Evolutionary conservation across 2,329 filamentous ascomycete species (phyloP), one percentile per base, ranked within the genome.

Genomic region (Fusarium virguliforme): DNA sequence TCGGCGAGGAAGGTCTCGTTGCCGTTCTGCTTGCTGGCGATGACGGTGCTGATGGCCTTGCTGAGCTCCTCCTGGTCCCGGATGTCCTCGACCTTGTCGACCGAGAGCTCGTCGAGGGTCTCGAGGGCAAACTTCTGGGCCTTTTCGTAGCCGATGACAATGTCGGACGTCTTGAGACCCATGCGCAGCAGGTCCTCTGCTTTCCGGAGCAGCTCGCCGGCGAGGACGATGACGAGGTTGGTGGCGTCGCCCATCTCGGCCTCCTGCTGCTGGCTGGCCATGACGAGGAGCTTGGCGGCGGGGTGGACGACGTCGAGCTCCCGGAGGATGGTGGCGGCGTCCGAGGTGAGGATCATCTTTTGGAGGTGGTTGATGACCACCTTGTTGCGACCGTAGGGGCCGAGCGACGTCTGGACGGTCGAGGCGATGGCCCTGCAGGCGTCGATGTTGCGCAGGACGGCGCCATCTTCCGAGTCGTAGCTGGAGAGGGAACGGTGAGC

Each of bases 351-450:
- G 77, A 98, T 97, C 96, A 99, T 98, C 88, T 99, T 99, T 83
- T 97, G 94, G 71, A 99, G 88, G 85, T 99, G 97, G 87, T 99
- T 99, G 88, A 99, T 98, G 85, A 99, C 94, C 80, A 99, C 95
- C 87, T 99, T 99, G 88, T 99, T 99, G 83, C 96, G 93, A 79
- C 96, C 96, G 84, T 97, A 98, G 67, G 96, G 96, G 58, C 96
- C 97, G 37, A 99, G 89, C 50, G 96, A 98, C 63, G 96, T 98
- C 86, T 97, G 94, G 55, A 99, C 96, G 58, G 96, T 99, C 78
- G 93, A 93, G 65, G 96, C 91, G 83, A 99, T 98, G 74, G 96
- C 94, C 73, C 95, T 90, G 86, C 96, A 99, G 81, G 97, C 96
- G 81, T 99, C 97, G 84, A 99, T 98, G 84, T 99, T 99, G 80